A percentile compares a stretch with the other conserved stretches of the same genome.
phyloP scores from a whole-genome alignment of 306 rosid species.

The Prunus mongolica region DNA sequence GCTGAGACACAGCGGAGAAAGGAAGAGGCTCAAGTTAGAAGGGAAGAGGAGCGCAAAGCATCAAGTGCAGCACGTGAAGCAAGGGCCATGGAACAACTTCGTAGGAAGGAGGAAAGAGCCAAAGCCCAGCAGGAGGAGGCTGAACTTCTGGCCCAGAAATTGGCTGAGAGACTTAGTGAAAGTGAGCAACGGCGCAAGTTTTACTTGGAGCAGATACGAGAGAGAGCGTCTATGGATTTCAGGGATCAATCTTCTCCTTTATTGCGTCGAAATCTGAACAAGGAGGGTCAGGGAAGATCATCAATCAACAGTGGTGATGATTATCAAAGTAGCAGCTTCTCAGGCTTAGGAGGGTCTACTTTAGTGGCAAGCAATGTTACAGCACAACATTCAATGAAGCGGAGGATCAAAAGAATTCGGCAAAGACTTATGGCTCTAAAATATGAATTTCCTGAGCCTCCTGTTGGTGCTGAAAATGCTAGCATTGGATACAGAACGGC shows the following conservation, averaged over 20 bases:
- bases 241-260: conserved; percentile 96
- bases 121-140: conserved; percentile 99
- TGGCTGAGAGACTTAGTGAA: conserved; percentile 95
- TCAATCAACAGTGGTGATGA: conserved; percentile 58
- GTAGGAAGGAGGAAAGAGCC: conserved; percentile 96
- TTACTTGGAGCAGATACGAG: conserved; percentile 94
- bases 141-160: conserved; percentile 94
- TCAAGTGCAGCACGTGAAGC: conserved; percentile 99
- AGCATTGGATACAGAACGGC: conserved; percentile 91
- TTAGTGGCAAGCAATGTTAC: conserved; percentile 55
- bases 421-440: conserved; percentile 98
- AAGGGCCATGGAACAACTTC: conserved; percentile 87
- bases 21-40: conserved; percentile 94
- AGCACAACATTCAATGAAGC: conserved; percentile 72
- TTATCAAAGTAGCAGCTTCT: conserved; percentile 52
- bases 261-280: conserved; percentile 60
- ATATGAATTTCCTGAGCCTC: conserved; percentile 73
- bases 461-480: conserved; percentile 74
- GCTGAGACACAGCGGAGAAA: conserved; percentile 94
- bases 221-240: conserved; percentile 94
- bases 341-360: conserved; percentile 49
- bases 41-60: conserved; percentile 99
- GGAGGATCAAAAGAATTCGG: conserved; percentile 89
- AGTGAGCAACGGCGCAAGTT: conserved; percentile 96
- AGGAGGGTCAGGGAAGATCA: conserved; percentile 74